A percentile compares a stretch with the other conserved stretches of the same genome.
These are phyloP conservation scores for Cinnamomum chago DNA, from an alignment of 164 flowering plant species.

Conservation along the genomic window DNA sequence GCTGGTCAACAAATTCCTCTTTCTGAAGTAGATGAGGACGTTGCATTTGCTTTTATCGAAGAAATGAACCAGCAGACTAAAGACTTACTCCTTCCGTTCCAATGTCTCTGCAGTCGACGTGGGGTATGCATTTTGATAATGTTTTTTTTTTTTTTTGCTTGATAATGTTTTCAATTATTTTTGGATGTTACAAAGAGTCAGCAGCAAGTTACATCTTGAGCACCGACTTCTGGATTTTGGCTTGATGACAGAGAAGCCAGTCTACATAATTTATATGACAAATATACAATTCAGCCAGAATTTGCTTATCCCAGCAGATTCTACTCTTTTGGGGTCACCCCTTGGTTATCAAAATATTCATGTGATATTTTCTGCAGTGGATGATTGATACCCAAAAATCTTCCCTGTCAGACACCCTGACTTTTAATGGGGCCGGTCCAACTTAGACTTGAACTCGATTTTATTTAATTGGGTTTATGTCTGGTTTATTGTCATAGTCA, in stretches of 20 bases:
- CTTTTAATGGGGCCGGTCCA: too few relatives aligned
- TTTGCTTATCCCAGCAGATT: background rate
- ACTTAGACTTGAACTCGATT: too few relatives aligned
- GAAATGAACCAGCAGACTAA: conserved; percentile 12
- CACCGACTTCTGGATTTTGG: background rate
- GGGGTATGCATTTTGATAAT: conserved; percentile 8
- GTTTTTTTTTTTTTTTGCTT: background rate
- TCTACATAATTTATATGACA: background rate
- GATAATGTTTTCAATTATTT: background rate
- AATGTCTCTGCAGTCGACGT: conserved; percentile 19
- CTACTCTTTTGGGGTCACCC: background rate
- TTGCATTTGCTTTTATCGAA: conserved; percentile 9
- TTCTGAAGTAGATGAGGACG: conserved; percentile 16
- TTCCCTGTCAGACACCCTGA: too few relatives aligned
- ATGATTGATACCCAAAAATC: too few relatives aligned
- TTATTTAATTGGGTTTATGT: too few relatives aligned
- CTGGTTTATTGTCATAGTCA: too few relatives aligned
- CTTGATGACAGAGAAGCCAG: background rate
- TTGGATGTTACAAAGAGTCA: background rate
- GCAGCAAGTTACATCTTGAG: background rate
- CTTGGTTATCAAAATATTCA: too few relatives aligned
- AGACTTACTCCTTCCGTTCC: conserved; percentile 20
- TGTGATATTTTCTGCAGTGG: too few relatives aligned
- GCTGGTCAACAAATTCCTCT: conserved; percentile 15
- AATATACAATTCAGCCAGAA: background rate